These are phyloP conservation scores for Podospora tetraspora DNA, from an alignment of 495 filamentous ascomycete species.

Conservation along the genomic window DNA sequence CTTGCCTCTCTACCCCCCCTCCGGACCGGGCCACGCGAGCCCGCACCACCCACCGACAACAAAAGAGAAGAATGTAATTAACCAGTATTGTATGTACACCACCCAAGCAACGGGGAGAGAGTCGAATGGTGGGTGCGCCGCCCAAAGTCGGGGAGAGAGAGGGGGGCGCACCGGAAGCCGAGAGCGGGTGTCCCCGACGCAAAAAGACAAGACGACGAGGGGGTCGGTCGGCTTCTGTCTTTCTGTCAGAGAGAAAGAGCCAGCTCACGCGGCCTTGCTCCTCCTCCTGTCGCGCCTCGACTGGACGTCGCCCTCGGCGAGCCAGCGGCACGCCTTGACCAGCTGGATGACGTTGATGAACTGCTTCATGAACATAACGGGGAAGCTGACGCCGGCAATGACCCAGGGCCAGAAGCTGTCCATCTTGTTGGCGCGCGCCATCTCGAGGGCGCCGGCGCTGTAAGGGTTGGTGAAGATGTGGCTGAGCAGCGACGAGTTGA, in stretches of 20 bases:
- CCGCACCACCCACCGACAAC: neutral
- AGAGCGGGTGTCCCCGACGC: neutral
- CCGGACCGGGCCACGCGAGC: neutral
- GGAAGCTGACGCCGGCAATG: constrained; percentile 71
- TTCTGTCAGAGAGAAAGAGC: neutral
- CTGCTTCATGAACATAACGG: constrained; percentile 88
- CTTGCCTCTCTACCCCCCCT: neutral
- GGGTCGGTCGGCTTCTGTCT: neutral
- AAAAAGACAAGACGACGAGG: neutral
- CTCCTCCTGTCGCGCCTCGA: constrained; percentile 39
- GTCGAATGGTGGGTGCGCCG: neutral
- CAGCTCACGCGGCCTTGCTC: neutral
- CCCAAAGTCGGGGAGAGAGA: neutral
- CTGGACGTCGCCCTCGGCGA: constrained; percentile 78
- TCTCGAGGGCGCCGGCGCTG: constrained; percentile 84
- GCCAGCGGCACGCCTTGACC: constrained; percentile 85
- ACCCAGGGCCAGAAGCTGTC: constrained; percentile 81
- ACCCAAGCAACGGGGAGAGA: constrained; percentile 2
- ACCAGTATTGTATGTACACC: constrained; percentile 5
- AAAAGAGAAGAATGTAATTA: neutral
- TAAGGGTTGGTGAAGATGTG: constrained; percentile 77
- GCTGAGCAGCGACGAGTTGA: constrained; percentile 54
- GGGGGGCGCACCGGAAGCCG: neutral
- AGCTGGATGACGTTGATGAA: constrained; percentile 91
- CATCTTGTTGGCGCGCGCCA: constrained; percentile 92